Conservation (phyloP, 306 rosid genomes). For the Citrullus mucosospermus region DNA sequence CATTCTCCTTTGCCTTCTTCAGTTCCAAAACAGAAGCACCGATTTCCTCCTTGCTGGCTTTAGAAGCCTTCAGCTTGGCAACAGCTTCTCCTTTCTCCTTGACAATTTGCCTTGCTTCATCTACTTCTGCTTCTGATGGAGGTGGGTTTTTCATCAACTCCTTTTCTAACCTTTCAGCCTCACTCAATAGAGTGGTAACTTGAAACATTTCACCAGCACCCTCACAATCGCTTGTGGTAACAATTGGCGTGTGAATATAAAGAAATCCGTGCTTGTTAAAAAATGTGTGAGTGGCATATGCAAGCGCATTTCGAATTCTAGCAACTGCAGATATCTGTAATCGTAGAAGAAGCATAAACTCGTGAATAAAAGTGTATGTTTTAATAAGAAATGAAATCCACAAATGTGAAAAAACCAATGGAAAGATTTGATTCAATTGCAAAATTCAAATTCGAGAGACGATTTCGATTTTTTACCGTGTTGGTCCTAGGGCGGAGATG, state of each 20-base stretch:
- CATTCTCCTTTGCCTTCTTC: constrained; percentile 57
- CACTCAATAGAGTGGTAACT: constrained; percentile 76
- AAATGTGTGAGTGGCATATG: constrained; percentile 79
- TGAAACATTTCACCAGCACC: constrained; percentile 99
- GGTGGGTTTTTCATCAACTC: constrained; percentile 71
- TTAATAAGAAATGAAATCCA: not conserved
- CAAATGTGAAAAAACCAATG: not conserved
- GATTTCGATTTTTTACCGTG: constrained; percentile 27
- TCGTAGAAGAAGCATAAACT: not conserved
- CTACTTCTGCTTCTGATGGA: constrained; percentile 64
- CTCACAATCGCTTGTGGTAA: constrained; percentile 96
- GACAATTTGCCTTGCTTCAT: constrained; percentile 44
- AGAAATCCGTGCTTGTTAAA: constrained; percentile 65
- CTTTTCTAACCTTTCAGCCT: constrained; percentile 75
- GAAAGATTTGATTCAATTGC: not conserved
- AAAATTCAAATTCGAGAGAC: no score
- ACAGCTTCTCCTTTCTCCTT: constrained; percentile 67
- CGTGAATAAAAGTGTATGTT: not conserved
- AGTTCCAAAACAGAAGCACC: constrained; percentile 53
- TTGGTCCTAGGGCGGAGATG: constrained; percentile 89
- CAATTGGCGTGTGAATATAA: constrained; percentile 85
- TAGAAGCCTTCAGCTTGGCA: constrained; percentile 54
- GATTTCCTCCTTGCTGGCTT: constrained; percentile 54
- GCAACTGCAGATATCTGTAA: constrained; percentile 84
- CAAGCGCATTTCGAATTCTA: constrained; percentile 73